Evolutionary conservation across 257 asterid genomes (phyloP).

Genomic region (Solanum paucissectum): DNA sequence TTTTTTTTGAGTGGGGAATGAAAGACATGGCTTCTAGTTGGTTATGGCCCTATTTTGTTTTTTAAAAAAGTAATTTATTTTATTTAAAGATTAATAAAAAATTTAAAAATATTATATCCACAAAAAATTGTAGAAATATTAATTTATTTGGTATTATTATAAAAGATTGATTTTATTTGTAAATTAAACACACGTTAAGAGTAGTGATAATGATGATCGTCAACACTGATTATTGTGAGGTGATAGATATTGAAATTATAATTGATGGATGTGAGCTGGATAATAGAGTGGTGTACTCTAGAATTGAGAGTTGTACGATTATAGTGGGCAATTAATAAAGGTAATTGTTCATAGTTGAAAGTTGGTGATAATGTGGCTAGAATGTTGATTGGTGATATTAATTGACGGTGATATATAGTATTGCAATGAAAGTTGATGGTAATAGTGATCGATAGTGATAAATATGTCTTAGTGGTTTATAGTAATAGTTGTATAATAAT

Average conservation of each 20-base stretch:
- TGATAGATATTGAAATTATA: not conserved
- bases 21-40: constrained; percentile 3
- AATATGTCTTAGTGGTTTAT: not conserved
- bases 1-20: constrained; percentile 9
- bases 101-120: not conserved
- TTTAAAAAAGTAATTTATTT: not conserved
- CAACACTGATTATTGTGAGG: not conserved
- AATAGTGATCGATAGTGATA: not conserved
- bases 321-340: not conserved
- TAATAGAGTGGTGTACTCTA: not conserved
- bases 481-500: not conserved
- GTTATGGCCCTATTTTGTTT: not conserved
- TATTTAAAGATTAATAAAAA: not conserved
- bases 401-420: not conserved
- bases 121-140: not conserved
- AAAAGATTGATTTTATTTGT: not conserved
- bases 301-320: not conserved
- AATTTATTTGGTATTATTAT: not conserved
- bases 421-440: not conserved
- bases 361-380: not conserved
- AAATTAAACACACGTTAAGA: no score
- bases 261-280: not conserved
- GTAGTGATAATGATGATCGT: not conserved
- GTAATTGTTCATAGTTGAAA: not conserved
- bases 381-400: not conserved